Conservation (phyloP, 1,139 yeast genomes). For the Kurtzmaniella quercitrusa region DNA sequence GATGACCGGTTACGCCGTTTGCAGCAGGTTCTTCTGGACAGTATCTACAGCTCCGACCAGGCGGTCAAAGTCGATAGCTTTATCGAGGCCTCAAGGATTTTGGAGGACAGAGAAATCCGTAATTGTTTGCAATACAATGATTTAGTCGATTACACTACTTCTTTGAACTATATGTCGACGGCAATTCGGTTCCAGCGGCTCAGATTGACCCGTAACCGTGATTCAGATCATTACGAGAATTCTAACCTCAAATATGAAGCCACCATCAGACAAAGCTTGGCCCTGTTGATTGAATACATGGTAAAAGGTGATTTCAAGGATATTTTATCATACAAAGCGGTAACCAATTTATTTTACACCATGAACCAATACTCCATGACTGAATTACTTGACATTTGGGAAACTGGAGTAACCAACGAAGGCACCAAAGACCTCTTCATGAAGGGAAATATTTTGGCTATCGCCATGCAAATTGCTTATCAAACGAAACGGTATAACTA, state of each 20-base stretch:
- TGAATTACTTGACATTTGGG: slow-evolving; percentile 41
- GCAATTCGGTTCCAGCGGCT: slow-evolving; percentile 30
- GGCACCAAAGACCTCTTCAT: slow-evolving; percentile 27
- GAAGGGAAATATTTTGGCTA: slow-evolving; percentile 63
- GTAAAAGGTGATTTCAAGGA: slow-evolving; percentile 28
- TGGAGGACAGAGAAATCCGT: slow-evolving; percentile 28
- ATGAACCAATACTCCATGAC: slow-evolving; percentile 34
- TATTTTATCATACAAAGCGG: slow-evolving; percentile 17
- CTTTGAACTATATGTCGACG: slow-evolving; percentile 26
- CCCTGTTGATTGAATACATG: slow-evolving; percentile 29
- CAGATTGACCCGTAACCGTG: slow-evolving; percentile 31
- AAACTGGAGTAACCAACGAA: slow-evolving; percentile 34
- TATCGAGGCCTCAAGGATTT: slow-evolving; percentile 12
- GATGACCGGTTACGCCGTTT: slow-evolving; percentile 4
- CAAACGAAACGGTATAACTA: slow-evolving; percentile 58
- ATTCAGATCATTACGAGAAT: slow-evolving; percentile 32
- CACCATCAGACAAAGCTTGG: slow-evolving; percentile 29
- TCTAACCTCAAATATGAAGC: slow-evolving; percentile 25
- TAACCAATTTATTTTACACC: slow-evolving; percentile 24
- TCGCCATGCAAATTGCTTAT: slow-evolving; percentile 65
- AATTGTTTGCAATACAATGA: slow-evolving; percentile 20
- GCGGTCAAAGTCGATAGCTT: not conserved
- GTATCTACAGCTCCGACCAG: slow-evolving; percentile 26
- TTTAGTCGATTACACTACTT: slow-evolving; percentile 22
- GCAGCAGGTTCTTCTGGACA: slow-evolving; percentile 12